Base-by-base conservation (phyloP, 495 filamentous ascomycete species). In the Parathielavia appendiculata region DNA sequence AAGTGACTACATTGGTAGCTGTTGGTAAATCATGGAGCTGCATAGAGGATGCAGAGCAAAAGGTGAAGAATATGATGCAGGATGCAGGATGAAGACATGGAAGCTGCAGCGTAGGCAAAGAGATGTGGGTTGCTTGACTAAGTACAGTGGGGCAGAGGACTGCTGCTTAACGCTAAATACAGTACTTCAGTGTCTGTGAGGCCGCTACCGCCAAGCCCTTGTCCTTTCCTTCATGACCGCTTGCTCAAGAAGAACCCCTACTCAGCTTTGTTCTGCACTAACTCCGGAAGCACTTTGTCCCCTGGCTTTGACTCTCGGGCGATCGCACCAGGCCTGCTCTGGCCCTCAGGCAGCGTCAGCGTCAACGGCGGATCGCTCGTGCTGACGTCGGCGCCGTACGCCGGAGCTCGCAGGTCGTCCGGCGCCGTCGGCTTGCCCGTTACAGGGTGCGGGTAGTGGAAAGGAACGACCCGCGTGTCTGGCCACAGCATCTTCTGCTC, bases 401-500 rank as follows among this genome's bases (percentile, higher is more conserved):
- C 56, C 14, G 79, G 79, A 32, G 79, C 79, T 22, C 76, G 69
- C 61, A 82, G 61, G 54, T 79, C 78, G 56, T 79, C 76, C 14
- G 65, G 67, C 4, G 64, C 62, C 0, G 76, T 70, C 56, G 49
- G 55, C 61, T 71, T 68, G 1, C 78, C 78, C 20, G 79, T 82
- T 3, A 82, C 72, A 1, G 79, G 79, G 59, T 82, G 79, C 7
- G 75, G 69, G 59, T 82, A 82, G 58, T 82, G 79, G 66, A 81
- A 81, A 4, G 79, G 78, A 44, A 82, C 73, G 13, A 80, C 79
- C 54, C 79, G 69, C 8, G 76, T 78, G 58, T 82, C 79, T 0
- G 79, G 79, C 79, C 79, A 82, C 49, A 82, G 63, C 72, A 77
- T 75, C 59, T 73, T 73, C 68, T 80, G 72, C 62, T 81, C 75